Base-by-base conservation (phyloP, 495 filamentous ascomycete genomes). In the Xylaria castorea region DNA sequence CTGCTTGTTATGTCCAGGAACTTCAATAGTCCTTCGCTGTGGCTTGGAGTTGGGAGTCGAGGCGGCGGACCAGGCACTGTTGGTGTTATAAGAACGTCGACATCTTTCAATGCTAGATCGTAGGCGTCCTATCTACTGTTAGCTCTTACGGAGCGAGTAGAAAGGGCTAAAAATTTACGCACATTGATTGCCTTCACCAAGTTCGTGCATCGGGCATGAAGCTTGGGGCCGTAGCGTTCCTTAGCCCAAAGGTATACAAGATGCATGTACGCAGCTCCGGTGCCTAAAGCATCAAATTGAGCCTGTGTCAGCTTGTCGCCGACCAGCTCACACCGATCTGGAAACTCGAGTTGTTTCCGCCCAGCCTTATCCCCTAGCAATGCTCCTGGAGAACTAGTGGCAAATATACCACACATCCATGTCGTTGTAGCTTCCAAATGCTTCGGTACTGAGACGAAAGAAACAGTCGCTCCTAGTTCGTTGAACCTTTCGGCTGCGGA, bases 381-480 rank as follows among this genome's bases (percentile, higher is more conserved):
- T 38, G 77, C 75, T 62, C 78, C 76, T 22, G 75, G 76, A 4
- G 76, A 75, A 3, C 78, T 73, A 9, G 78, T 71, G 38, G 78
- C 48, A 14, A 77, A 78, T 5, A 79, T 60, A 11, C 69, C 72
- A 30, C 77, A 76, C 38, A 84, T 87, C 86, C 87, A 90, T 61
- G 89, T 83, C 18, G 80, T 77, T 1, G 83, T 81, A 0, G 81
- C 86, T 55, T 85, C 78, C 20, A 77, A 75, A 71, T 90, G 89
- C 18, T 85, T 77, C 14, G 87, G 88, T 14, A 90, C 79, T 8
- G 83, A 87, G 30, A 89, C 81, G 55, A 88, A 81, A 38, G 84
- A 81, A 7, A 90, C 78, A 8, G 75, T 83, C 3, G 89, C 87
- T 8, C 89, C 88, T 1, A 90, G 82, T 5, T 83, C 81, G 27